Conservation (phyloP, 805 yeast species). For the Yueomyces sinensis region DNA sequence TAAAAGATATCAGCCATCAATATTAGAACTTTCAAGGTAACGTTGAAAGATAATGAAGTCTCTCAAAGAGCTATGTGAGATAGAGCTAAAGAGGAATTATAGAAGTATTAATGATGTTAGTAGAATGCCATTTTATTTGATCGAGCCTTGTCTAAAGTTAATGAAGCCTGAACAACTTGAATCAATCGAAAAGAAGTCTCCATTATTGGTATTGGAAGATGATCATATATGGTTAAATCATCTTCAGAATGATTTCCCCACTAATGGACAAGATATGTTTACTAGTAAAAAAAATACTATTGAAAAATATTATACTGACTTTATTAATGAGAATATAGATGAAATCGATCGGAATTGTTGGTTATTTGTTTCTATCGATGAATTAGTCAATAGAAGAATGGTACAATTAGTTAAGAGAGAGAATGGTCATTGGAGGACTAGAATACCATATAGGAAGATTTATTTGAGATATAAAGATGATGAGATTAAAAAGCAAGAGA, state of each 20-base stretch:
- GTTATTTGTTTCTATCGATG: slow-evolving; percentile 4
- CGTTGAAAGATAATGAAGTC: slow-evolving; percentile 4
- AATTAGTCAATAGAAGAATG: slow-evolving; percentile 7
- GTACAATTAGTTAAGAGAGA: slow-evolving; percentile 10
- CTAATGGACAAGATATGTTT: slow-evolving; percentile 21
- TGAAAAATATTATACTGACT: slow-evolving; percentile 8
- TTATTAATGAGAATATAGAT: slow-evolving; percentile 1
- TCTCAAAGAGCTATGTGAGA: slow-evolving; percentile 12
- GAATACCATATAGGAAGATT: slow-evolving; percentile 25
- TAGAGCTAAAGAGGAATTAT: slow-evolving; percentile 15
- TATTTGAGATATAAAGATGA: slow-evolving; percentile 24
- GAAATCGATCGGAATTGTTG: slow-evolving; percentile 6
- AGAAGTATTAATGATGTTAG: slow-evolving; percentile 17
- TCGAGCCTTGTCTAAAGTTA: slow-evolving; percentile 18
- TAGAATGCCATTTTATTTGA: slow-evolving; percentile 22
- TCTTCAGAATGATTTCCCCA: slow-evolving; percentile 24
- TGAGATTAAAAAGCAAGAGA: slow-evolving; percentile 20
- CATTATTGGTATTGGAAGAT: slow-evolving; percentile 25
- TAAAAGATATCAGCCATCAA: too few species aligned
- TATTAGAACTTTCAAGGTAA: too few species aligned
- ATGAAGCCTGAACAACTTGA: slow-evolving; percentile 21
- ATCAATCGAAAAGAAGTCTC: slow-evolving; percentile 22
- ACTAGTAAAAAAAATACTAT: slow-evolving; percentile 16
- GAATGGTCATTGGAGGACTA: slow-evolving; percentile 15
- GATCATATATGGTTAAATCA: slow-evolving; percentile 25